phyloP scores from a whole-genome alignment of 331 rosid species.

The Saraca asoca region DNA sequence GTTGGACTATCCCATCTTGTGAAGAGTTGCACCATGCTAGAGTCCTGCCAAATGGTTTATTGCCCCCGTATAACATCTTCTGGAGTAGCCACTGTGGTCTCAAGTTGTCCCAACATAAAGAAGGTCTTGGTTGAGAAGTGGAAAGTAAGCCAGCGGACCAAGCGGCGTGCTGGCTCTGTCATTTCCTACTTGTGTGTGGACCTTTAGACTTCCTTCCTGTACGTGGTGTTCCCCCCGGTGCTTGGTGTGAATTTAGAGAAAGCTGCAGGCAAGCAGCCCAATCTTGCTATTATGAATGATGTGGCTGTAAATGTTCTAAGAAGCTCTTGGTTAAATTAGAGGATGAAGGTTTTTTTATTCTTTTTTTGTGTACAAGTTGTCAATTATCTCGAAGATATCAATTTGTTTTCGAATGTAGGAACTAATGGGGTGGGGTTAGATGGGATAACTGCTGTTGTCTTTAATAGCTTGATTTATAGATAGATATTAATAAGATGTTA shows the following conservation, averaged over 20 bases:
- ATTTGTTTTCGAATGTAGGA: no score
- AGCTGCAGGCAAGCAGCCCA: conserved; percentile 21
- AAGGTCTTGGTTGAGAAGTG: conserved; percentile 89
- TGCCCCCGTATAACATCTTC: conserved; percentile 78
- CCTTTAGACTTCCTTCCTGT: conserved; percentile 42
- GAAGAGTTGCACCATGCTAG: conserved; percentile 62
- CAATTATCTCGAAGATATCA: no score
- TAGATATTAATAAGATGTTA: no score
- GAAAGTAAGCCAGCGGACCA: conserved; percentile 92
- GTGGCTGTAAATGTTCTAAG: neutral
- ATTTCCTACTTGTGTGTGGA: conserved; percentile 87
- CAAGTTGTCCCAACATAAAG: conserved; percentile 79
- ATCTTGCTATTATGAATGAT: neutral
- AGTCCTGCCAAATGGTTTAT: conserved; percentile 90
- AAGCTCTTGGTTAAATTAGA: conserved; percentile 3
- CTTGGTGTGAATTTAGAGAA: conserved; percentile 17
- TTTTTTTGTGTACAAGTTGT: no score
- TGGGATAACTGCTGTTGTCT: no score
- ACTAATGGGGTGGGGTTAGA: no score
- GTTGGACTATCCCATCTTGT: conserved; percentile 80
- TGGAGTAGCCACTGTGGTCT: conserved; percentile 86
- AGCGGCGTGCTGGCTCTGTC: conserved; percentile 75
- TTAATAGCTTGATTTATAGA: no score
- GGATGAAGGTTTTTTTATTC: conserved; percentile 22
- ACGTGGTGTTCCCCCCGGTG: conserved; percentile 7